Base-by-base conservation (phyloP, 2,329 filamentous ascomycete species). In the Fusarium sp. region DNA sequence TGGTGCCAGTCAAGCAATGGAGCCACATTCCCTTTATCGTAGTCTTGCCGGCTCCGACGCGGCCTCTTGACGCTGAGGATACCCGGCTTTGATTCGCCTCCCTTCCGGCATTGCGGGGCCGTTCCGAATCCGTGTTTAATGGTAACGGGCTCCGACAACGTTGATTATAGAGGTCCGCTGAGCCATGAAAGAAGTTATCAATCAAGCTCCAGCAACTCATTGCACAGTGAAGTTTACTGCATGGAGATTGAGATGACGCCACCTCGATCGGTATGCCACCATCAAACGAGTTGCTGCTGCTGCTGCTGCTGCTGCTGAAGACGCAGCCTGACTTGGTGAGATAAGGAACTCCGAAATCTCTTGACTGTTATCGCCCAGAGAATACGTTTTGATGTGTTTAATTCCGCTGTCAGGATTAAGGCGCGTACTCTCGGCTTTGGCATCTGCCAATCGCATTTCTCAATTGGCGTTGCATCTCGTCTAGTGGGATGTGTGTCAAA, bases 71-170 rank as follows among this genome's bases (percentile, higher is more conserved):
- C 17, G 56, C 28, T 49, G 32, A 49, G 9, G 20, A 56, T 42
- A 17, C 43, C 30, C 26, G 54, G 34, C 44, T 24, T 12, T 60
- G 53, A 65, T 62, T 53, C 43, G 48, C 46, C 21, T 61, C 36
- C 53, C 58, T 49, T 5, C 48, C 61, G 65, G 61, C 17, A 20
- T 45, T 34, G 65, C 66, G 65, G 65, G 65, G 65, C 65, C 65
- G 65, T 17, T 39, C 65, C 43, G 42, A 21, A 39, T 51, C 51
- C 42, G 51, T 34, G 47, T 28, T 54, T 39, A 20, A 48, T 36
- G 23, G 43, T 28, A 52, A 49, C 20, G 30, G 23, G 43, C 45
- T 55, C 62, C 44, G 54, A 50, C 28, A 30, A 36, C 17, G 9
- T 47, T 32, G 21, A 34, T 47, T 46, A 17, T 6, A 55, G 11